These are phyloP conservation scores for Pleurozium schreberi DNA, from an alignment of 225 moss, liverwort and hornwort genomes.

Conservation along the genomic window DNA sequence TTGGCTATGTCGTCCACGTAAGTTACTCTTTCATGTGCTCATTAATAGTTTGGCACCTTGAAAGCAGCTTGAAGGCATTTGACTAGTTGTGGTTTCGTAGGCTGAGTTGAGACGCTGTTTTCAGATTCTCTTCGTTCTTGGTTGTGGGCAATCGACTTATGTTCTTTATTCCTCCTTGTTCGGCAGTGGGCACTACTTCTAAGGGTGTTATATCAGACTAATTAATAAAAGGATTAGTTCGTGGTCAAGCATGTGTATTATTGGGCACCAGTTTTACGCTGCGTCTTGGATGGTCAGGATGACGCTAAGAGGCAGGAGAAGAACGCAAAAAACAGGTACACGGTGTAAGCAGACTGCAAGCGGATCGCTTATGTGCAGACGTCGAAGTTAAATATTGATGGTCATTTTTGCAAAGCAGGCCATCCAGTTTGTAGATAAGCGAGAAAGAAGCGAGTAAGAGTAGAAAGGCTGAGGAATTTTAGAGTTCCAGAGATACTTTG, in stretches of 20 bases:
- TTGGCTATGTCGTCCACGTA: constrained; percentile 66
- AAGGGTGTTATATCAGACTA: neutral
- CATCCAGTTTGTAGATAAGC: neutral
- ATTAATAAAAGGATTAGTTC: neutral
- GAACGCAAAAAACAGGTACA: constrained; percentile 54
- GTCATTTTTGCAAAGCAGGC: neutral
- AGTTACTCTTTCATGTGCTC: neutral
- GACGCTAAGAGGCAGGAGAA: constrained; percentile 68
- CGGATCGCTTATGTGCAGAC: neutral
- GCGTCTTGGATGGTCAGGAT: constrained; percentile 31
- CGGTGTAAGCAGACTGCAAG: constrained; percentile 7
- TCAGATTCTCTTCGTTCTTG: neutral
- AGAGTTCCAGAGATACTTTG: neutral
- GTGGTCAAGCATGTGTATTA: neutral
- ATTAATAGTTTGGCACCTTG: neutral
- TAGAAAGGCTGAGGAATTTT: neutral
- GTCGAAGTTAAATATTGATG: neutral
- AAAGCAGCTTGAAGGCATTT: neutral
- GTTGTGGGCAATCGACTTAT: neutral
- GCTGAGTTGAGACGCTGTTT: neutral
- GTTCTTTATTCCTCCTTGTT: neutral
- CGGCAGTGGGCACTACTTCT: neutral
- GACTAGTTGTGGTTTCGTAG: neutral
- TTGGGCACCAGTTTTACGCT: neutral
- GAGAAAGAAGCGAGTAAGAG: neutral